phyloP scores from a whole-genome alignment of 345 rosid genomes.

The Arabidopsis suecica region DNA sequence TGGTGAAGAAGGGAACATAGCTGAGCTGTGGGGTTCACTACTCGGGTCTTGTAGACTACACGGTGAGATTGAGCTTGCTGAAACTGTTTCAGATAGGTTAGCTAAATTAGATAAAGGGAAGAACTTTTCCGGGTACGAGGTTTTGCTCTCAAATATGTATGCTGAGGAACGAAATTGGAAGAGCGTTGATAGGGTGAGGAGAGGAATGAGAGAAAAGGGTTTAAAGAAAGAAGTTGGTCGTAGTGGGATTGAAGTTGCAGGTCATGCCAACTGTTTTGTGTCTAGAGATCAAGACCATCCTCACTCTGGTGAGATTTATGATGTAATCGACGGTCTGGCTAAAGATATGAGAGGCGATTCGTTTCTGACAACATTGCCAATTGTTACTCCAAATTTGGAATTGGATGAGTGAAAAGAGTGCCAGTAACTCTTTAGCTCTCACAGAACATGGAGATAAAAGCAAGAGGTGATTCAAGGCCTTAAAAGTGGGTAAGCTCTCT shows the following conservation, averaged over 20 bases:
- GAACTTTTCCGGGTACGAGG: conserved; percentile 65
- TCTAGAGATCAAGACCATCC: conserved; percentile 72
- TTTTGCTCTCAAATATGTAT: conserved; percentile 85
- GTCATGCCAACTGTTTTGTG: conserved; percentile 58
- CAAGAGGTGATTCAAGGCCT: conserved; percentile 7
- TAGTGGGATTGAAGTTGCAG: conserved; percentile 75
- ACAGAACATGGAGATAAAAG: conserved; percentile 3
- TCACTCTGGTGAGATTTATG: conserved; percentile 57
- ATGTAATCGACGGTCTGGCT: conserved; percentile 57
- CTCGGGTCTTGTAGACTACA: conserved; percentile 83
- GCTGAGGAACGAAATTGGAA: conserved; percentile 83
- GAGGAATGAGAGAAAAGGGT: conserved; percentile 74
- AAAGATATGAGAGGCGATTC: conserved; percentile 56
- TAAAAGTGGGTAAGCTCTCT: conserved; percentile 6
- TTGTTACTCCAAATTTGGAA: conserved; percentile 34
- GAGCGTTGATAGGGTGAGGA: conserved; percentile 71
- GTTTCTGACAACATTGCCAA: conserved; percentile 10
- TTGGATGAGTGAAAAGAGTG: conserved; percentile 33
- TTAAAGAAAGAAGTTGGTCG: conserved; percentile 73
- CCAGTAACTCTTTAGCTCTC: conserved; percentile 8
- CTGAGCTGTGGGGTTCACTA: conserved; percentile 88
- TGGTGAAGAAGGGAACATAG: conserved; percentile 67
- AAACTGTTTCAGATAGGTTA: conserved; percentile 62
- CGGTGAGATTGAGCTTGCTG: conserved; percentile 65
- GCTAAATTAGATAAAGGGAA: conserved; percentile 52